Evolutionary conservation across 768 basidiomycete species (phyloP), one percentile per base, ranked within the genome.

Genomic region (Amanita molliuscula): DNA sequence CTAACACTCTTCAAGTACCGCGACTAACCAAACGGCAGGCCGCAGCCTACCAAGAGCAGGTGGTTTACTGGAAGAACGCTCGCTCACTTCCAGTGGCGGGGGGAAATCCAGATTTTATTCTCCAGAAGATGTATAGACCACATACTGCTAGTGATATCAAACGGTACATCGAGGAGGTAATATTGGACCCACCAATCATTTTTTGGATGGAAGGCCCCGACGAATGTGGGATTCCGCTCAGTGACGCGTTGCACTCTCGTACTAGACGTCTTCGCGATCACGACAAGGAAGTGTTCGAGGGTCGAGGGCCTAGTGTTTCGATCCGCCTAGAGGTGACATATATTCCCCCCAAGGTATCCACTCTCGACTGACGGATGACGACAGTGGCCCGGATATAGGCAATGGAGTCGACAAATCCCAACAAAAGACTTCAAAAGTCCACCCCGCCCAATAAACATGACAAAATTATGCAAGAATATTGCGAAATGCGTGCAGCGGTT

Each of bases 321-420:
- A 84, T 89, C 52, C 77, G 86, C 26, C 68, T 88, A 21, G 83
- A 86, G 72, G 86, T 81, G 56, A 57, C 75, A 35, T 47, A 16
- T 28, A 9, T 29, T 26, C 48, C 20, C 45, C 20, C 45, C 33
- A 31, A 37, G 31, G 34, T 42, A 28, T 29, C 48, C 31, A 25
- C 43, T 21, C 48, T 41, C 41, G 15, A 51, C 26, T 45, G 53
- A 52, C 51, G 45, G 44, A 26, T 34, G 20, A 50, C 51, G 53
- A 15, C 53, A 88, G 86, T 89, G 87, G 87, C 85, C 84, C 4
- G 84, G 87, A 1, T 88, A 88, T 56, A 68, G 77, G 26, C 74
- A 78, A 41, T 89, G 84, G 84, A 84, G 81, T 50, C 75, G 83
- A 49, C 87, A 89, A 60, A 88, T 89, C 53, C 87, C 87, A 6